Percentiles rank a stretch among this genome's conserved stretches.
These are phyloP conservation scores for Hortiboletus campestris DNA, from an alignment of 768 basidiomycete species.

Conservation along the genomic window DNA sequence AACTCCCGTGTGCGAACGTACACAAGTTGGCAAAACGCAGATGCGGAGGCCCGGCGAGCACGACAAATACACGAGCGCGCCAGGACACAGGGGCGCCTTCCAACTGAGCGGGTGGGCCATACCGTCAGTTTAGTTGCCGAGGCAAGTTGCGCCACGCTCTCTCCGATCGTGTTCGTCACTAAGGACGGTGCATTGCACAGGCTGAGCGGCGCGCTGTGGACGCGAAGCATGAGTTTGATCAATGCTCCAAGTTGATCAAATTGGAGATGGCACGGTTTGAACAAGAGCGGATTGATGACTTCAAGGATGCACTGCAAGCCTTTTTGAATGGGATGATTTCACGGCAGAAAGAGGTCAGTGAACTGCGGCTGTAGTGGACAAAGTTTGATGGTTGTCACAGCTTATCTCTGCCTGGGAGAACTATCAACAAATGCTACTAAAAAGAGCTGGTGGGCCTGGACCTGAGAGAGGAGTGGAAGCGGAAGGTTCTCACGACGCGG, in stretches of 20 bases:
- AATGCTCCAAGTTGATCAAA: conserved; percentile 85
- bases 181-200: conserved; percentile 36
- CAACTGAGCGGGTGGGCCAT: conserved; percentile 65
- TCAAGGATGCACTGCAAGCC: conserved; percentile 77
- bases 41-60: conserved; percentile 68
- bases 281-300: conserved; percentile 89
- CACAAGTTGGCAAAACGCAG: conserved; percentile 76
- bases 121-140: conserved; percentile 82
- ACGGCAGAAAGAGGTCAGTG: conserved; percentile 73
- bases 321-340: conserved; percentile 87
- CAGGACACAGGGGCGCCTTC: conserved; percentile 70
- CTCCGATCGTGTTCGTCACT: not conserved
- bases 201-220: conserved; percentile 84
- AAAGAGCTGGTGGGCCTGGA: conserved; percentile 31
- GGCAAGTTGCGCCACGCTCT: conserved; percentile 39
- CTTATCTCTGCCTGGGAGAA: conserved; percentile 78
- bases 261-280: conserved; percentile 89
- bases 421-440: conserved; percentile 73
- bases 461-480: not conserved
- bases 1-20: conserved; percentile 82
- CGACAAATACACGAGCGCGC: conserved; percentile 81
- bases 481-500: too few relatives aligned
- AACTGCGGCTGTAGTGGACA: not conserved
- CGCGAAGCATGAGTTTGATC: conserved; percentile 85
- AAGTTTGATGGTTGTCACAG: conserved; percentile 35